A percentile compares a stretch with the other conserved stretches of the same genome.
These are phyloP conservation scores for Tuber calosporum DNA, from an alignment of 495 filamentous ascomycete species.

Conservation along the genomic window DNA sequence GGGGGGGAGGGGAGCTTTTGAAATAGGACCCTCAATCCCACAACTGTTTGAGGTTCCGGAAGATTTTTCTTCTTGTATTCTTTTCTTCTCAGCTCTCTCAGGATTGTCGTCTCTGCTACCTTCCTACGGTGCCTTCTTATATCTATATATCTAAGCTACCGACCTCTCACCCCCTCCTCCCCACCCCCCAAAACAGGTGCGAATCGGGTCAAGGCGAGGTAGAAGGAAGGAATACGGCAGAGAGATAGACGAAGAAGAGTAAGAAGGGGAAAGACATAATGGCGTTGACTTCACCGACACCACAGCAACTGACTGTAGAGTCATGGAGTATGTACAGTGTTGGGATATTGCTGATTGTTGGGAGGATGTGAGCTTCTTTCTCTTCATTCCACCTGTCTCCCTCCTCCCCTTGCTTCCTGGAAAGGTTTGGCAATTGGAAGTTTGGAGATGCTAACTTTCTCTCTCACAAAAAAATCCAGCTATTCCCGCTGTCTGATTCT, in stretches of 20 bases:
- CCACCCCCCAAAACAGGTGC: background rate
- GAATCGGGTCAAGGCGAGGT: background rate
- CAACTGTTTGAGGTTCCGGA: background rate
- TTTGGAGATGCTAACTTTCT: conserved; percentile 3
- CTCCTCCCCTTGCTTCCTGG: background rate
- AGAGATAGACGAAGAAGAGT: background rate
- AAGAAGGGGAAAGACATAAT: conserved; percentile 4
- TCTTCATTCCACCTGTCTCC: background rate
- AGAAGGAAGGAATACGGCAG: background rate
- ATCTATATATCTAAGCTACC: background rate
- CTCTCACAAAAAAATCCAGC: conserved; percentile 12
- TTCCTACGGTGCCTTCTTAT: background rate
- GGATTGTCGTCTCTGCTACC: background rate
- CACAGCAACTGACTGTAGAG: conserved; percentile 47
- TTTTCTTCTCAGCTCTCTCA: background rate
- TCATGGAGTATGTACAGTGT: conserved; percentile 49
- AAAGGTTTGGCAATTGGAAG: background rate
- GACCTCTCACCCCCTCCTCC: background rate
- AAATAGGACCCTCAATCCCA: background rate
- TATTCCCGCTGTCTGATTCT: conserved; percentile 46
- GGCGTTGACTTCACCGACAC: conserved; percentile 31
- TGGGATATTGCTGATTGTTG: conserved; percentile 43
- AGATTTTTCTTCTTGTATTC: background rate
- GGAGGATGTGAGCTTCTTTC: conserved; percentile 44
- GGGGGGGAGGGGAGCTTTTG: background rate